Evolutionary conservation across 495 filamentous ascomycete genomes (phyloP).

Genomic region (Annulohypoxylon bovei): DNA sequence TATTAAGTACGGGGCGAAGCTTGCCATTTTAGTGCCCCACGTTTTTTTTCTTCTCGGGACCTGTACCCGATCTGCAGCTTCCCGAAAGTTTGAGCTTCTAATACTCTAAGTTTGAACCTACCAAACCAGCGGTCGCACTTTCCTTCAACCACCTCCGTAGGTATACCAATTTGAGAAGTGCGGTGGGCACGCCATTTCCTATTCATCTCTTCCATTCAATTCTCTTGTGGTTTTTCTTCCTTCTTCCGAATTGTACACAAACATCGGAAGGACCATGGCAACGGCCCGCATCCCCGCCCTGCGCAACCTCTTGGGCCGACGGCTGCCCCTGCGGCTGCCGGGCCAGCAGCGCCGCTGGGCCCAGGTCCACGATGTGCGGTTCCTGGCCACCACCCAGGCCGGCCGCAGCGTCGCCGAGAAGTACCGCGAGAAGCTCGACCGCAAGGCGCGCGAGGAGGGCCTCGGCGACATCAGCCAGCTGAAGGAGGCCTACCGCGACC

Average conservation of each 20-base stretch:
- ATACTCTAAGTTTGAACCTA: neutral
- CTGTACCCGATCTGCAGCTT: neutral
- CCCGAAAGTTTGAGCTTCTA: neutral
- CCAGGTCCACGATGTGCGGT: constrained; percentile 90
- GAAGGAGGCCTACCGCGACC: constrained; percentile 82
- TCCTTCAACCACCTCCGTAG: neutral
- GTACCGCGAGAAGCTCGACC: constrained; percentile 84
- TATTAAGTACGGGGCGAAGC: constrained; percentile 1
- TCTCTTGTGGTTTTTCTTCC: neutral
- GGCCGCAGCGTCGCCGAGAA: constrained; percentile 77
- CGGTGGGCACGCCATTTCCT: neutral
- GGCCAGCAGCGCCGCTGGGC: constrained; percentile 82
- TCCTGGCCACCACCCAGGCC: constrained; percentile 71
- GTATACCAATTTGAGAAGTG: neutral
- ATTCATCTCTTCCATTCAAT: neutral
- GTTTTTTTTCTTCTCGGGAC: constrained; percentile 8
- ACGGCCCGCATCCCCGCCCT: constrained; percentile 48
- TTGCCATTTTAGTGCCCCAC: constrained; percentile 22
- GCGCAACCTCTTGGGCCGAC: constrained; percentile 47
- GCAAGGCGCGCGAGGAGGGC: constrained; percentile 85
- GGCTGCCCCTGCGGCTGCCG: constrained; percentile 38
- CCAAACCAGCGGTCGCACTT: neutral
- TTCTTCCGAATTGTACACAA: neutral
- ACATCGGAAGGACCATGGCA: constrained; percentile 39
- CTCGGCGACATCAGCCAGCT: constrained; percentile 77